These are phyloP conservation scores for Boletus coccyginus DNA, from an alignment of 768 basidiomycete genomes.

Conservation along the genomic window DNA sequence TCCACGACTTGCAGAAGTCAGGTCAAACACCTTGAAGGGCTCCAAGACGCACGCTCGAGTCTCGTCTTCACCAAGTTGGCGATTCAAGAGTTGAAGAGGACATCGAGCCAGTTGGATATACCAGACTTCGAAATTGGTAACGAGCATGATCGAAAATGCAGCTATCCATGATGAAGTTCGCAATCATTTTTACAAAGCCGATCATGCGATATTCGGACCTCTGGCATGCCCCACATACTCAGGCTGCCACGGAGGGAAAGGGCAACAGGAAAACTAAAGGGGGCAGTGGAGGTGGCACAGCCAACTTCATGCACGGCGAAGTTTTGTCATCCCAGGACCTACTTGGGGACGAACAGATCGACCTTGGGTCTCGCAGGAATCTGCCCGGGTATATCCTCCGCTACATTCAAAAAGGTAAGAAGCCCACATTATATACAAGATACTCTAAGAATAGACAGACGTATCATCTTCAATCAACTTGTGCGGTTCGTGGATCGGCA, in stretches of 20 bases:
- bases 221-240: no score
- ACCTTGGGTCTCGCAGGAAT: background rate
- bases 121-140: conserved; percentile 34
- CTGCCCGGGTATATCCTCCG: background rate
- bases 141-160: conserved; percentile 25
- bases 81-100: background rate
- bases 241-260: no score
- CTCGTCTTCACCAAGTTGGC: conserved; percentile 2
- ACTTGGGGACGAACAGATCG: no score
- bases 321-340: no score
- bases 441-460: background rate
- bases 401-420: background rate
- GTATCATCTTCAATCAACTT: conserved; percentile 30
- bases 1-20: background rate
- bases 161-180: background rate
- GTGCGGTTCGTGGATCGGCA: conserved; percentile 37
- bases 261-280: no score
- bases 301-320: no score
- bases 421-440: background rate
- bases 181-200: no score
- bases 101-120: background rate
- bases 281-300: no score
- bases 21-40: background rate
- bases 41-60: background rate
- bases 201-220: background rate